Evolutionary conservation across 2,329 filamentous ascomycete genomes (phyloP).

Genomic region (Neonectria coccinea): DNA sequence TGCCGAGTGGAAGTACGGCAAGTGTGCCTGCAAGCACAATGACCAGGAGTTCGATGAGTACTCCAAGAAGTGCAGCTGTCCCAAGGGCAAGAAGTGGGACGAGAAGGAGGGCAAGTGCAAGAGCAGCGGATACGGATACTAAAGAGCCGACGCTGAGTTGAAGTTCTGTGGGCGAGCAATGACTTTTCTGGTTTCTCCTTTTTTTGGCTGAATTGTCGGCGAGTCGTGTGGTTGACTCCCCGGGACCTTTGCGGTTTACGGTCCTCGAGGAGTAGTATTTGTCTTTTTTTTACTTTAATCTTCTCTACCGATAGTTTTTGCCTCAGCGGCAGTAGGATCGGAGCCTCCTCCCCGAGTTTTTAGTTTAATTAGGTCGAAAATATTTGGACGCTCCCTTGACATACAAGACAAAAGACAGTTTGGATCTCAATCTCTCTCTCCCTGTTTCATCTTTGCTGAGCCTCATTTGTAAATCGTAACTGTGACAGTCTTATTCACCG

Average conservation of each 20-base stretch:
- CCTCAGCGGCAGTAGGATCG: background rate
- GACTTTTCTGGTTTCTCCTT: background rate
- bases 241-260: background rate
- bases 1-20: constrained; percentile 1
- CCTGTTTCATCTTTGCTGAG: background rate
- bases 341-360: constrained; percentile 1
- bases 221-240: background rate
- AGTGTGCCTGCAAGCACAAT: constrained; percentile 4
- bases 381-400: background rate
- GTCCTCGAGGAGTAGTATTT: background rate
- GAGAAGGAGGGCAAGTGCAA: background rate
- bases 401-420: background rate
- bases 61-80: constrained; percentile 1
- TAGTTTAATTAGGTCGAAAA: background rate
- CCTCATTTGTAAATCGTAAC: background rate
- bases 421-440: background rate
- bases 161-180: background rate
- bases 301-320: background rate
- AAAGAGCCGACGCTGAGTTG: background rate
- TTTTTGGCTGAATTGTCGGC: background rate
- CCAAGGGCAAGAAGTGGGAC: constrained; percentile 5
- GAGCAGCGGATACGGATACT: background rate
- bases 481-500: background rate
- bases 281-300: background rate
- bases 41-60: background rate